phyloP scores from a whole-genome alignment of 1,284 basidiomycete genomes.

The Paramarasmius palmivorus region DNA sequence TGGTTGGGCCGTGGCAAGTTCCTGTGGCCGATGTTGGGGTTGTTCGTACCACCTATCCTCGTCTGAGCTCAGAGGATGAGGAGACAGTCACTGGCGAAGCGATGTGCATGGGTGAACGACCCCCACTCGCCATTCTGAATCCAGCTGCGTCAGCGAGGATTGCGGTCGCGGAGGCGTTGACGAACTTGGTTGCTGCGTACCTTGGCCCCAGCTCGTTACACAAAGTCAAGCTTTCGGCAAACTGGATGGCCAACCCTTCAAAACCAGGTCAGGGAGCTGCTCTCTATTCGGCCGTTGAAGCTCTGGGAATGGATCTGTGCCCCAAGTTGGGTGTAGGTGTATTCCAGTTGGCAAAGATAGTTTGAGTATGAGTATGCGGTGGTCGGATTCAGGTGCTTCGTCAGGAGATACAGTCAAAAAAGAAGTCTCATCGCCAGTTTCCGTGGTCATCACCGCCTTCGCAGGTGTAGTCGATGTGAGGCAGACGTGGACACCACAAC shows the following conservation, averaged over 20 bases:
- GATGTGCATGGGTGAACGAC: slow-evolving; percentile 97
- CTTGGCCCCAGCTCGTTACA: slow-evolving; percentile 61
- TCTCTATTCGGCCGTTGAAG: slow-evolving; percentile 91
- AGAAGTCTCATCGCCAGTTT: slow-evolving; percentile 89
- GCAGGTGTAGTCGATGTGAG: slow-evolving; percentile 82
- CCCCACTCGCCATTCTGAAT: slow-evolving; percentile 86
- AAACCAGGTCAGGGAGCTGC: slow-evolving; percentile 89
- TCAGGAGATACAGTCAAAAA: slow-evolving; percentile 36
- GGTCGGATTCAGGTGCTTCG: slow-evolving; percentile 48
- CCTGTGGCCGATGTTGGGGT: slow-evolving; percentile 98
- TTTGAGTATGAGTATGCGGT: slow-evolving; percentile 99
- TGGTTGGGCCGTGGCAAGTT: slow-evolving; percentile 99
- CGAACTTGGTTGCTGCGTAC: slow-evolving; percentile 86
- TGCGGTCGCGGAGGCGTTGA: slow-evolving; percentile 94
- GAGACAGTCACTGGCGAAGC: slow-evolving; percentile 84
- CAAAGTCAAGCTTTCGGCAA: slow-evolving; percentile 91
- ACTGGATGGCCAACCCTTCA: slow-evolving; percentile 98
- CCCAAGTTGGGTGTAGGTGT: slow-evolving; percentile 94
- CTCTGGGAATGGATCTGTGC: slow-evolving; percentile 93
- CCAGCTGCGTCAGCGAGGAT: slow-evolving; percentile 92
- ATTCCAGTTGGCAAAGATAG: slow-evolving; percentile 99
- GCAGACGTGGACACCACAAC: slow-evolving; percentile 91
- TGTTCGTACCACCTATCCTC: slow-evolving; percentile 84
- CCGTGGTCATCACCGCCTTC: slow-evolving; percentile 94
- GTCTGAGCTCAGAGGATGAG: slow-evolving; percentile 60